These are phyloP conservation scores for Urtica urens DNA, from an alignment of 306 rosid species.

Conservation along the genomic window DNA sequence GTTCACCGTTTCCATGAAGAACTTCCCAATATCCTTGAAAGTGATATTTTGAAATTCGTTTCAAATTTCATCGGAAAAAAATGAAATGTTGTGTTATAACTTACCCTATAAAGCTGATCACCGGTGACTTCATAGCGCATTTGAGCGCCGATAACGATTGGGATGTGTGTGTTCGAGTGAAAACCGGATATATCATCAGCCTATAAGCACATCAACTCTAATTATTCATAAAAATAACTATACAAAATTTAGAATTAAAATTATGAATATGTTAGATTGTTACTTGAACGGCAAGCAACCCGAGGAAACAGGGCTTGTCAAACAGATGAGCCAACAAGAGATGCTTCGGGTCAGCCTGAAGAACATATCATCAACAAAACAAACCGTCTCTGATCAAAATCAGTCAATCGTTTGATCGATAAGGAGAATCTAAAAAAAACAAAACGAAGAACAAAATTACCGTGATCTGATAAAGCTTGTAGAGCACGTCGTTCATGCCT, in stretches of 20 bases:
- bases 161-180: slow-evolving; percentile 83
- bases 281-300: slow-evolving; percentile 79
- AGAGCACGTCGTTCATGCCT: slow-evolving; percentile 97
- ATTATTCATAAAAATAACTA: background rate
- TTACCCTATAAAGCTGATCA: slow-evolving; percentile 83
- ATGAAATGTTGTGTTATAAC: slow-evolving; percentile 10
- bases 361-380: slow-evolving; percentile 8
- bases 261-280: background rate
- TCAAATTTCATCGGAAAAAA: slow-evolving; percentile 1
- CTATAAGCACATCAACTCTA: slow-evolving; percentile 22
- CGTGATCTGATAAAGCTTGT: slow-evolving; percentile 54
- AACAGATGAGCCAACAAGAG: slow-evolving; percentile 72
- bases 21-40: slow-evolving; percentile 57
- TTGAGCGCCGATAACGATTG: slow-evolving; percentile 79
- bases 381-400: slow-evolving; percentile 1
- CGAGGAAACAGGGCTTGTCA: slow-evolving; percentile 86
- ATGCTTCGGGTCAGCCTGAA: slow-evolving; percentile 61
- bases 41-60: slow-evolving; percentile 2
- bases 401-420: slow-evolving; percentile 1
- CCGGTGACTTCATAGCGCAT: slow-evolving; percentile 78
- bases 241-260: background rate
- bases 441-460: slow-evolving; percentile 16
- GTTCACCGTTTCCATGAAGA: slow-evolving; percentile 72
- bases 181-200: slow-evolving; percentile 58
- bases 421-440: background rate